phyloP scores from a whole-genome alignment of 768 basidiomycete species.

The Suillus bovinus region DNA sequence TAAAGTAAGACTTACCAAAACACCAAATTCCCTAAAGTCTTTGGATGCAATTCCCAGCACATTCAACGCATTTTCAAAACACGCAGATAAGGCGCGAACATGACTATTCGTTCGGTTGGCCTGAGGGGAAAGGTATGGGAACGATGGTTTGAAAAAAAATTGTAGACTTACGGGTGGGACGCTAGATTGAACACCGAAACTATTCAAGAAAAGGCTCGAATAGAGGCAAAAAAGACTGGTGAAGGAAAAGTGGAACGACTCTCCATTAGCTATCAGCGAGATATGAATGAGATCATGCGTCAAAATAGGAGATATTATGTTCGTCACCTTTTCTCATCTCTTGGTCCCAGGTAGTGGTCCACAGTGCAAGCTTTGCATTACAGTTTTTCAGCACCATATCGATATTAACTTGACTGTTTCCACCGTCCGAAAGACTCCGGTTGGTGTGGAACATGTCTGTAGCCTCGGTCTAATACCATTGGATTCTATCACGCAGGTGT shows the following conservation, averaged over 20 bases:
- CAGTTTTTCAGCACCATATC: constrained; percentile 71
- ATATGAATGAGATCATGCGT: constrained; percentile 12
- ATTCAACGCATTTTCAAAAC: constrained; percentile 73
- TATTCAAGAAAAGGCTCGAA: constrained; percentile 81
- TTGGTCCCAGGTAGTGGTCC: constrained; percentile 70
- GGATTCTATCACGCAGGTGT: neutral
- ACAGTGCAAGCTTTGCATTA: constrained; percentile 70
- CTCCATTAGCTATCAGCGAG: constrained; percentile 56
- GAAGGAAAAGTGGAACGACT: constrained; percentile 75
- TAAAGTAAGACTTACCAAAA: constrained; percentile 53
- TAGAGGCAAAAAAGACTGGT: constrained; percentile 76
- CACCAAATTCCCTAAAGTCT: constrained; percentile 71
- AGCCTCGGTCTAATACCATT: constrained; percentile 56
- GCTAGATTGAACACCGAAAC: constrained; percentile 73
- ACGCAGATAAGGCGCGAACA: constrained; percentile 65
- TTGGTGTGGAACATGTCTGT: constrained; percentile 69
- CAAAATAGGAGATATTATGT: constrained; percentile 3
- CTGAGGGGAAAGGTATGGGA: constrained; percentile 31
- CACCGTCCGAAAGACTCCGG: constrained; percentile 43
- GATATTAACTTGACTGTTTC: constrained; percentile 67
- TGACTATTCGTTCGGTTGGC: constrained; percentile 60
- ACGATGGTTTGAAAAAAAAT: constrained; percentile 1
- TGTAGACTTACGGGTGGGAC: constrained; percentile 50
- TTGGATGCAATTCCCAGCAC: constrained; percentile 70
- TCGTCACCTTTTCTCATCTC: constrained; percentile 69